Evolutionary conservation across 495 filamentous ascomycete genomes (phyloP).

Genomic region (Hyaloscypha bicolor): DNA sequence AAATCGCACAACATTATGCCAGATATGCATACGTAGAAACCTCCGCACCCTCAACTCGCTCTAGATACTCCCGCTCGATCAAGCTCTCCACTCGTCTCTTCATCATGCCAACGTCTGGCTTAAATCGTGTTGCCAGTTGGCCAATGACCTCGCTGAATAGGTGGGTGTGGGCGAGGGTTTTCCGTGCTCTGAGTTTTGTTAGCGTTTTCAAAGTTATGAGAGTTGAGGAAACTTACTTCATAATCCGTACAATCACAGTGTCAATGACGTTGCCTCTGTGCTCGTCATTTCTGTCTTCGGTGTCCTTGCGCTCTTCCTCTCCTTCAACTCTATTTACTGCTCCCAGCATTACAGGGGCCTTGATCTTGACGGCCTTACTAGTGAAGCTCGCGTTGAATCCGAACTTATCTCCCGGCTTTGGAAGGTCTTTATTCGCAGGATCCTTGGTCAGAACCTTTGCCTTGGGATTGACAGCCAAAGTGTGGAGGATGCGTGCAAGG

Average conservation of each 20-base stretch:
- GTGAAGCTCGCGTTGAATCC: slow-evolving; percentile 82
- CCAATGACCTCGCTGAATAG: slow-evolving; percentile 84
- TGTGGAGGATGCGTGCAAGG: slow-evolving; percentile 79
- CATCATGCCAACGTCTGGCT: slow-evolving; percentile 86
- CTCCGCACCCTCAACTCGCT: slow-evolving; percentile 71
- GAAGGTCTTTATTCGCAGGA: slow-evolving; percentile 72
- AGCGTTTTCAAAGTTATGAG: background rate
- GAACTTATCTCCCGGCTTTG: slow-evolving; percentile 81
- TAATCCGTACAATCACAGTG: slow-evolving; percentile 89
- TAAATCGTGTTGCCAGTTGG: slow-evolving; percentile 78
- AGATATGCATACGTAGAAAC: slow-evolving; percentile 77
- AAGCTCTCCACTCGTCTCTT: slow-evolving; percentile 93
- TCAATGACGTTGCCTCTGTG: slow-evolving; percentile 78
- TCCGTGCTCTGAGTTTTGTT: slow-evolving; percentile 72
- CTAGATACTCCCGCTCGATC: slow-evolving; percentile 92
- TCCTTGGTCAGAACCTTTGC: slow-evolving; percentile 81
- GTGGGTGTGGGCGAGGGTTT: slow-evolving; percentile 75
- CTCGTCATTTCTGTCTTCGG: slow-evolving; percentile 84
- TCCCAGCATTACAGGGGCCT: slow-evolving; percentile 65
- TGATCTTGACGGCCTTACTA: slow-evolving; percentile 82
- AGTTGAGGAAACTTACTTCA: slow-evolving; percentile 71
- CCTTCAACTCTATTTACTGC: slow-evolving; percentile 82
- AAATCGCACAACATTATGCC: slow-evolving; percentile 36
- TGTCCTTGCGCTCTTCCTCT: slow-evolving; percentile 79
- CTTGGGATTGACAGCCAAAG: slow-evolving; percentile 83